Evolutionary conservation across 192 early-diverging fungal genomes (phyloP), one percentile per base, ranked within the genome.

Genomic region (Coemansia sp.): DNA sequence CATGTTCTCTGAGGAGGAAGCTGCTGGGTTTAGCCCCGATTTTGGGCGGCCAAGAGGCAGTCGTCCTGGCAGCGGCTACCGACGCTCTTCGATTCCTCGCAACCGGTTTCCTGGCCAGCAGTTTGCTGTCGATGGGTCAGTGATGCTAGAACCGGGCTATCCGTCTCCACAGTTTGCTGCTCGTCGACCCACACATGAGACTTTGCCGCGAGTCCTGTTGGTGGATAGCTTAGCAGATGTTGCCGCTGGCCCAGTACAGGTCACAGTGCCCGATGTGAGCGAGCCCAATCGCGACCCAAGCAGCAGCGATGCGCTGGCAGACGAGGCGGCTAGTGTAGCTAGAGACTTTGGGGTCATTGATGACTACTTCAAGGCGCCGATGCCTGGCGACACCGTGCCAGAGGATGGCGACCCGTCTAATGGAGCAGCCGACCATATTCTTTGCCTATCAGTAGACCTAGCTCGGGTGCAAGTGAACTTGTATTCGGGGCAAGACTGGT

Each of bases 401-500:
- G 69, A 77, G 2, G 73, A 75, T 3, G 48, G 21, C 9, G 62
- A 60, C 6, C 43, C 62, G 20, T 16, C 12, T 18, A 21, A 13
- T 20, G 62, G 60, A 16, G 62, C 48, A 1, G 43, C 52, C 26
- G 45, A 61, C 26, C 59, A 64, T 14, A 66, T 81, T 2, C 38
- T 81, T 16, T 45, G 63, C 6, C 14, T 76, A 39, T 37, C 70
- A 0, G 33, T 81, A 1, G 79, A 81, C 26, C 37, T 81, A 45
- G 73, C 79, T 14, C 65, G 73, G 11, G 73, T 67, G 20, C 73
- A 81, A 35, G 70, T 74, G 11, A 72, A 70, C n/a, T 56, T 81
- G 47, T 58, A 81, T 56, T 72, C 79, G 26, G 79, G 79, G 0
- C 79, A 76, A 33, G 79, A 82, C 50, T 82, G 79, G 79, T 82